These are phyloP conservation scores for Hortiboletus flavorubellus DNA, from an alignment of 768 basidiomycete species.

Conservation along the genomic window DNA sequence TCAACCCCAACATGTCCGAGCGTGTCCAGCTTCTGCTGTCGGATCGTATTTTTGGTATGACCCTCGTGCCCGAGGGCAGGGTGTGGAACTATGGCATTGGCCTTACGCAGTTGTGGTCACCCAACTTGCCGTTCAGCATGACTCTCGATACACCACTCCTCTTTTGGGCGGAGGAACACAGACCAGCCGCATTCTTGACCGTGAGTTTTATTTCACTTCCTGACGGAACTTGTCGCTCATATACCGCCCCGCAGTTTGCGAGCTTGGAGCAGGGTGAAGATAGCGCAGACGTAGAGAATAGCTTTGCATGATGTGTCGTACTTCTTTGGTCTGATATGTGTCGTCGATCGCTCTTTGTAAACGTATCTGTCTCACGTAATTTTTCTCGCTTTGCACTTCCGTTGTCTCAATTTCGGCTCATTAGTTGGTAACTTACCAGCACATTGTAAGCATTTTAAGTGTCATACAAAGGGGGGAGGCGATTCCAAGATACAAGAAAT, in stretches of 20 bases:
- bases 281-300: slow-evolving; percentile 94
- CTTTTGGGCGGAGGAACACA: slow-evolving; percentile 96
- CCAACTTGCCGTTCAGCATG: slow-evolving; percentile 77
- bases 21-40: slow-evolving; percentile 90
- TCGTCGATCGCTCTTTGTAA: slow-evolving; percentile 14
- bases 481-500: slow-evolving; percentile 16
- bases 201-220: slow-evolving; percentile 42
- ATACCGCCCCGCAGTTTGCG: slow-evolving; percentile 58
- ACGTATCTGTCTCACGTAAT: slow-evolving; percentile 9
- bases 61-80: slow-evolving; percentile 87
- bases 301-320: slow-evolving; percentile 63
- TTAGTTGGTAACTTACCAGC: background rate
- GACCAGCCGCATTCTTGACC: slow-evolving; percentile 90
- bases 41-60: slow-evolving; percentile 95
- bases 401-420: background rate
- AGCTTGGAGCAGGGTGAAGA: slow-evolving; percentile 88
- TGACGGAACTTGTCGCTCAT: background rate
- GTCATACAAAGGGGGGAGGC: background rate
- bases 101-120: slow-evolving; percentile 87
- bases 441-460: background rate
- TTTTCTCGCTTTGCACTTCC: background rate
- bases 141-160: slow-evolving; percentile 87
- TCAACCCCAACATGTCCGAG: slow-evolving; percentile 99
- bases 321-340: background rate
- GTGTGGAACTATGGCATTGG: slow-evolving; percentile 98